Conservation (phyloP, 2,329 filamentous ascomycete species). For the Lasiodiplodia sp. region DNA sequence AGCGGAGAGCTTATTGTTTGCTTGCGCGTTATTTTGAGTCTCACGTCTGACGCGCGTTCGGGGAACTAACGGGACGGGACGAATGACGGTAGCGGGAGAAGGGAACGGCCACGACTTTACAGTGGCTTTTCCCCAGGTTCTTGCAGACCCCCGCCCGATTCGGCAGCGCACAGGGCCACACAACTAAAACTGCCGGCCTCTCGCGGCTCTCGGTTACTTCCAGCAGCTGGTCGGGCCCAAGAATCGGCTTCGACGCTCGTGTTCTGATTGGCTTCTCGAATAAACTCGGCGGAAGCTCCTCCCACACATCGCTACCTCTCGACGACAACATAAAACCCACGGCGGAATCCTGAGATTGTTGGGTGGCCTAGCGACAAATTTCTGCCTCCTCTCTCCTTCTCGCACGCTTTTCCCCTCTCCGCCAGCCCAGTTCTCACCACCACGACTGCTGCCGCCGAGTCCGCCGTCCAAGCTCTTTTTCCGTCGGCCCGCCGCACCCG, state of each 20-base stretch:
- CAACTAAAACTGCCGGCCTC: conserved; percentile 16
- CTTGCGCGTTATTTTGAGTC: neutral
- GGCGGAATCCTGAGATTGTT: neutral
- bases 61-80: neutral
- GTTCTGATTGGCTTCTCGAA: conserved; percentile 1
- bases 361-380: neutral
- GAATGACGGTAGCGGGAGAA: neutral
- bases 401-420: neutral
- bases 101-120: neutral
- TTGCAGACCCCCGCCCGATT: neutral
- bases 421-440: neutral
- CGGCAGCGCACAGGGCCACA: neutral
- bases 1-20: neutral
- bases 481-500: neutral
- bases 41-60: neutral
- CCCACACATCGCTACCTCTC: neutral
- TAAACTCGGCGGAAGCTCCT: conserved; percentile 12
- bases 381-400: neutral
- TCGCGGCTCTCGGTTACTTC: conserved; percentile 29
- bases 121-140: conserved; percentile 5
- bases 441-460: neutral
- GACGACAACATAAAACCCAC: conserved; percentile 8
- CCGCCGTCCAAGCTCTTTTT: neutral
- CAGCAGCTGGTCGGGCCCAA: conserved; percentile 1
- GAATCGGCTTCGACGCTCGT: conserved; percentile 9